Conservation (phyloP, 2,329 filamentous ascomycete species). For the Talaromyces verruculosus region DNA sequence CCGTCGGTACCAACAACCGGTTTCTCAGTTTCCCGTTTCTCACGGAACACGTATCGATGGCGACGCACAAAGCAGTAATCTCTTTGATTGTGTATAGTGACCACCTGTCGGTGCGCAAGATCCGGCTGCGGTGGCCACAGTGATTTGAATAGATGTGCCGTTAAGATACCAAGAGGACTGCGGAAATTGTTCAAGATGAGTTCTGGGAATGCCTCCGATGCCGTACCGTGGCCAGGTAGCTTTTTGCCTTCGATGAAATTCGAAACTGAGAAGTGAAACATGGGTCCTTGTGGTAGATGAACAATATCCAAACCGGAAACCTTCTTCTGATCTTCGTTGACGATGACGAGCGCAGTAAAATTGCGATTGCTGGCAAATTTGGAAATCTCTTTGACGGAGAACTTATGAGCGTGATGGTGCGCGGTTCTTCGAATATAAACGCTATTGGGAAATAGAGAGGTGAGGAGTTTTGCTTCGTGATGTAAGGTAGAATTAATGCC, state of each 20-base stretch:
- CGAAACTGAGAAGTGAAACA: conserved; percentile 86
- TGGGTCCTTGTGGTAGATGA: conserved; percentile 79
- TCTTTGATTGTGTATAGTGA: conserved; percentile 90
- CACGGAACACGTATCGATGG: conserved; percentile 89
- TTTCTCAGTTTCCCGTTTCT: conserved; percentile 85
- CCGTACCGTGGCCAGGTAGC: conserved; percentile 84
- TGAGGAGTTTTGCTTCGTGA: conserved; percentile 74
- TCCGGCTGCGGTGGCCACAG: conserved; percentile 81
- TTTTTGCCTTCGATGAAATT: conserved; percentile 89
- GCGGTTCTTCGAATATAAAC: conserved; percentile 81
- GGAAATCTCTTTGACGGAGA: conserved; percentile 86
- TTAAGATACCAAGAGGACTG: conserved; percentile 84
- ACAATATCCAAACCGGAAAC: conserved; percentile 80
- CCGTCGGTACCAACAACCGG: conserved; percentile 78
- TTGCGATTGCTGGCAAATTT: conserved; percentile 77
- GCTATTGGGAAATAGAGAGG: conserved; percentile 75
- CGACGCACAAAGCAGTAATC: conserved; percentile 93
- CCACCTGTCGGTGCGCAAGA: conserved; percentile 80
- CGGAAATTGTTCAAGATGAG: conserved; percentile 91
- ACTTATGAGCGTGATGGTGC: conserved; percentile 84
- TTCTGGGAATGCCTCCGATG: conserved; percentile 87
- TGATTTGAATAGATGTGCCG: conserved; percentile 78
- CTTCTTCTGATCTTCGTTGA: conserved; percentile 86
- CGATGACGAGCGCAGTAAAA: conserved; percentile 79
- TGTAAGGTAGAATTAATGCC: conserved; percentile 86